Evolutionary conservation across 805 yeast species (phyloP).

Genomic region (Hanseniaspora lachancei): DNA sequence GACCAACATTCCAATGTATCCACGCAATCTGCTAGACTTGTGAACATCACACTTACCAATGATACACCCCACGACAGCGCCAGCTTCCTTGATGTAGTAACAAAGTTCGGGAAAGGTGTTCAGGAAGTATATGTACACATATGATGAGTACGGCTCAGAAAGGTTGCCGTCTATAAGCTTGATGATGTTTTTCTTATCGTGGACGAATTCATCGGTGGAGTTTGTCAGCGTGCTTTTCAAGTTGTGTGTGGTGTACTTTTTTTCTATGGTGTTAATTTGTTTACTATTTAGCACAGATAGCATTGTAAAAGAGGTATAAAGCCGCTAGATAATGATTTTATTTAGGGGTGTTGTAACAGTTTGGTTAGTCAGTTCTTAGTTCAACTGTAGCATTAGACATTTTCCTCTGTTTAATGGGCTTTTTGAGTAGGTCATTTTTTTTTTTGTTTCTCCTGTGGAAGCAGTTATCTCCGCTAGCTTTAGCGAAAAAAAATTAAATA

Average conservation of each 20-base stretch:
- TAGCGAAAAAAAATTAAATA: neutral
- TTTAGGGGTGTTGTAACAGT: too few relatives aligned
- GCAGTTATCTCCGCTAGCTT: too few relatives aligned
- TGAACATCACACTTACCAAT: constrained; percentile 73
- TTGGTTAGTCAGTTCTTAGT: too few relatives aligned
- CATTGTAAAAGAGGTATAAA: neutral
- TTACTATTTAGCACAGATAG: neutral
- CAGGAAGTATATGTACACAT: constrained; percentile 80
- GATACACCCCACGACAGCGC: constrained; percentile 59
- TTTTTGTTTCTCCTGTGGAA: too few relatives aligned
- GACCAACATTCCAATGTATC: constrained; percentile 93
- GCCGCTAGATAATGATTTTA: too few relatives aligned
- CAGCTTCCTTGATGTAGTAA: constrained; percentile 38
- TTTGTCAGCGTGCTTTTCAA: neutral
- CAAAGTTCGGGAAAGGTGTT: constrained; percentile 86
- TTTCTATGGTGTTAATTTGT: neutral
- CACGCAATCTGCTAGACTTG: constrained; percentile 51
- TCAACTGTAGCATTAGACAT: too few relatives aligned
- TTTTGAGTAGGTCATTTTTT: too few relatives aligned
- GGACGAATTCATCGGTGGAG: neutral
- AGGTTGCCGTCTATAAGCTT: constrained; percentile 56
- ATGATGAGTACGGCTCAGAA: constrained; percentile 88
- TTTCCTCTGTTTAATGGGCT: too few relatives aligned
- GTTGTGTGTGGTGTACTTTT: neutral
- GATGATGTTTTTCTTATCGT: constrained; percentile 30